phyloP scores from a whole-genome alignment of 495 filamentous ascomycete species.

The Tuber umbilicatum region DNA sequence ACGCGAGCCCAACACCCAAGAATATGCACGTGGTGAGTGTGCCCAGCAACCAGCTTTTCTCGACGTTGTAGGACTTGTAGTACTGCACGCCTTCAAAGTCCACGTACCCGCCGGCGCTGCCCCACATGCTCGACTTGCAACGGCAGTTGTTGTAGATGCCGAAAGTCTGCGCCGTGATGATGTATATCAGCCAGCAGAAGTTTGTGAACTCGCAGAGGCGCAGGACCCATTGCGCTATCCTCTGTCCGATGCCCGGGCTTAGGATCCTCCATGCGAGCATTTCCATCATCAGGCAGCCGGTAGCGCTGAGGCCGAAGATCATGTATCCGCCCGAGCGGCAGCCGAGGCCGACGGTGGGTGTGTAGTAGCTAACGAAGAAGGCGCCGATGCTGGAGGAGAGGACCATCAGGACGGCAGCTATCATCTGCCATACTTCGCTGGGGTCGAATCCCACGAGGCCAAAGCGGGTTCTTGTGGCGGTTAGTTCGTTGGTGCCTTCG shows the following conservation, averaged over 20 bases:
- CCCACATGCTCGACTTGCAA: constrained; percentile 22
- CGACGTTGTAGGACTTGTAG: constrained; percentile 3
- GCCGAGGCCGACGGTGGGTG: constrained; percentile 49
- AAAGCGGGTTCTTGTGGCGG: not conserved
- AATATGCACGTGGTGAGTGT: constrained; percentile 9
- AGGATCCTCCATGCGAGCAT: constrained; percentile 7
- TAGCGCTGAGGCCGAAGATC: constrained; percentile 43
- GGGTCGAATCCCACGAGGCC: constrained; percentile 42
- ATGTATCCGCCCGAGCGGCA: constrained; percentile 50
- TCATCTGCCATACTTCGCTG: constrained; percentile 47
- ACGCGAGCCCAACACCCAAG: constrained; percentile 14
- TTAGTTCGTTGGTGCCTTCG: not conserved
- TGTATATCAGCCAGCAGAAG: constrained; percentile 20
- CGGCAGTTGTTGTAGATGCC: constrained; percentile 20
- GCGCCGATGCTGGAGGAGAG: constrained; percentile 42
- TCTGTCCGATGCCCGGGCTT: not conserved
- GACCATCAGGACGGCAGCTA: constrained; percentile 42
- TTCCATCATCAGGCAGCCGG: constrained; percentile 40
- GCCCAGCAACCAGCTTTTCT: constrained; percentile 10
- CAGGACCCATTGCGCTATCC: constrained; percentile 2
- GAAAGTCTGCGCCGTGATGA: constrained; percentile 23
- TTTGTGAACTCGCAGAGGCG: constrained; percentile 14
- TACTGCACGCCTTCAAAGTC: constrained; percentile 12
- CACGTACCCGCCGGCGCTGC: constrained; percentile 20
- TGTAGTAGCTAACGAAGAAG: constrained; percentile 46